Evolutionary conservation across 768 basidiomycete genomes (phyloP), one percentile per base, ranked within the genome.

Genomic region (Suillus lakei): DNA sequence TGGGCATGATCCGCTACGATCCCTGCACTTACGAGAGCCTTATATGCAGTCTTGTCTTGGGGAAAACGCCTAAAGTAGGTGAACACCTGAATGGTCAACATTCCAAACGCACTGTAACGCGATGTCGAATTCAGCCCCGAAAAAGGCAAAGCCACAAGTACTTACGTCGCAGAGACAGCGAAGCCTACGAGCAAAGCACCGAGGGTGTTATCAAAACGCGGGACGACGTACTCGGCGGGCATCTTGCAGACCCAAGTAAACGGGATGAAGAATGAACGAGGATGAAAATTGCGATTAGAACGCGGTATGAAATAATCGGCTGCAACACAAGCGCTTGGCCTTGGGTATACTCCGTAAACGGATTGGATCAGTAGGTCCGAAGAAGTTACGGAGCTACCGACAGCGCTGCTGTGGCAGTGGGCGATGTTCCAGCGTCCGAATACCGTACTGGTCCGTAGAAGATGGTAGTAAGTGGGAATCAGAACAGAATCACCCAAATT

Each of bases 161-260:
- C 79, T 68, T 55, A 72, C 81, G 73, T 56, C 46, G 74, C 70
- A n/a, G 89, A 84, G 46, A 81, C 74, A 1, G 83, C 81, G 66
- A 88, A 88, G 38, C 89, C 89, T 54, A 88, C 71, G 67, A 89
- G 83, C 51, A 85, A 75, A 21, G 88, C 88, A 41, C 89, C 89
- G 18, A 90, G 81, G 1, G 89, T 89, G 69, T 79, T 82, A 71
- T 80, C 73, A 61, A 84, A 69, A 46, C 51, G 72, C 16, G 68
- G 53, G 58, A 56, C 12, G 32, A 43, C 1, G 16, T 26, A 21
- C 13, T n/a, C 28, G 41, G 26, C 12, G n/a, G 13, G 8, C 76
- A 77, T 76, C 34, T 63, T 44, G 63, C 56, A 60, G 28, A 48
- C n/a, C 5, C 4, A 9, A 46, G 4, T 16, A n/a, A 36, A 41